Evolutionary conservation across 2,329 filamentous ascomycete genomes (phyloP).

Genomic region (Fusarium paranaense): DNA sequence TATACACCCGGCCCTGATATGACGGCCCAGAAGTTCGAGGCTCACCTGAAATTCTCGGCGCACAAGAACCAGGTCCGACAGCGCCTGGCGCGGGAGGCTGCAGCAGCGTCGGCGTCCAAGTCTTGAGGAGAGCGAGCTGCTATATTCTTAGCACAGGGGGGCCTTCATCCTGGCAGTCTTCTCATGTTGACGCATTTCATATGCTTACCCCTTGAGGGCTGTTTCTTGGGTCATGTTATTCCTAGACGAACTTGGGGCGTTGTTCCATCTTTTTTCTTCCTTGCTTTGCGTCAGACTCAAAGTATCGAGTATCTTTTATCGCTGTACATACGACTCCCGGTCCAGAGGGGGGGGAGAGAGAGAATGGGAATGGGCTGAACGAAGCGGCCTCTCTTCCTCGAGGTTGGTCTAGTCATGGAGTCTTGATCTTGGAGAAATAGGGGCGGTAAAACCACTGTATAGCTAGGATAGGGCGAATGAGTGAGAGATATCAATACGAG

Average conservation of each 20-base stretch:
- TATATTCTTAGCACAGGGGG: not conserved
- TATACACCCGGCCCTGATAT: constrained; percentile 91
- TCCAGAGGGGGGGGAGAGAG: constrained; percentile 2
- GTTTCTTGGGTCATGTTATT: constrained; percentile 17
- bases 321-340: constrained; percentile 26
- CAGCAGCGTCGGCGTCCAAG: not conserved
- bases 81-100: constrained; percentile 44
- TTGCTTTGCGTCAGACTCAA: constrained; percentile 19
- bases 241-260: constrained; percentile 23
- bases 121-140: constrained; percentile 2
- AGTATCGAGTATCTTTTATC: constrained; percentile 11
- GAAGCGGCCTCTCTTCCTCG: constrained; percentile 7
- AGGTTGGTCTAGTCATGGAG: constrained; percentile 28
- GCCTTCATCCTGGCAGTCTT: not conserved
- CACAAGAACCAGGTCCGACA: constrained; percentile 77
- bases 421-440: constrained; percentile 29
- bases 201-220: not conserved
- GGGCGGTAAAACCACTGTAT: constrained; percentile 28
- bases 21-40: constrained; percentile 90
- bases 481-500: constrained; percentile 18
- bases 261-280: constrained; percentile 18
- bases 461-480: constrained; percentile 32
- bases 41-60: constrained; percentile 86
- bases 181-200: not conserved
- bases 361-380: constrained; percentile 12